These are phyloP conservation scores for Hypoxylon rubiginosum DNA, from an alignment of 2,329 filamentous ascomycete genomes.

Conservation along the genomic window DNA sequence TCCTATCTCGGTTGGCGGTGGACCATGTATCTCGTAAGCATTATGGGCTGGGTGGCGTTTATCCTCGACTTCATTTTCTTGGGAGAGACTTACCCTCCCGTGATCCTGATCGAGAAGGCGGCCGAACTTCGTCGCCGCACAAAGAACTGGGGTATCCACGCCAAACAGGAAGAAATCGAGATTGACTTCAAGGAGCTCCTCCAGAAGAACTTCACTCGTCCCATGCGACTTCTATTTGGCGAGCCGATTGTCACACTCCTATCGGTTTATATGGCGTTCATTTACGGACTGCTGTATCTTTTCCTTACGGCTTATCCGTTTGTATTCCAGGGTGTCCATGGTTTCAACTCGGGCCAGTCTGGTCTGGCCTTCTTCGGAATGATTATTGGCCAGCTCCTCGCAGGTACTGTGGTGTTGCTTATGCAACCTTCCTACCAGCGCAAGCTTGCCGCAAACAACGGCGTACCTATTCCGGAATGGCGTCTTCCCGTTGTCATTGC, in stretches of 20 bases:
- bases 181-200: slow-evolving; percentile 74
- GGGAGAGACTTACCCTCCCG: slow-evolving; percentile 77
- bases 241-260: slow-evolving; percentile 78
- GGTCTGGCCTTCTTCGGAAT: slow-evolving; percentile 90
- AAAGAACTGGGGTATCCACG: slow-evolving; percentile 78
- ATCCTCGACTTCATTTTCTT: slow-evolving; percentile 72
- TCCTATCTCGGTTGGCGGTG: slow-evolving; percentile 78
- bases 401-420: slow-evolving; percentile 72
- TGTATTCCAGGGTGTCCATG: slow-evolving; percentile 81
- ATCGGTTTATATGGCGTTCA: slow-evolving; percentile 80
- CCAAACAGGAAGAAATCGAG: slow-evolving; percentile 79
- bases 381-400: slow-evolving; percentile 78
- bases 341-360: slow-evolving; percentile 75
- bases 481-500: slow-evolving; percentile 73
- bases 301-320: slow-evolving; percentile 89
- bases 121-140: slow-evolving; percentile 72
- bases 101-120: slow-evolving; percentile 73
- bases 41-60: slow-evolving; percentile 74
- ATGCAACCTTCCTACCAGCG: slow-evolving; percentile 76
- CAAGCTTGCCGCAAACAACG: slow-evolving; percentile 77
- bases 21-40: slow-evolving; percentile 74
- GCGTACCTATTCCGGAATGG: slow-evolving; percentile 75
- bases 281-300: slow-evolving; percentile 81
- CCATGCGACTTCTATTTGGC: slow-evolving; percentile 73
- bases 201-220: slow-evolving; percentile 76